Evolutionary conservation across 495 filamentous ascomycete genomes (phyloP).

Genomic region (Trichoderma gamsii): DNA sequence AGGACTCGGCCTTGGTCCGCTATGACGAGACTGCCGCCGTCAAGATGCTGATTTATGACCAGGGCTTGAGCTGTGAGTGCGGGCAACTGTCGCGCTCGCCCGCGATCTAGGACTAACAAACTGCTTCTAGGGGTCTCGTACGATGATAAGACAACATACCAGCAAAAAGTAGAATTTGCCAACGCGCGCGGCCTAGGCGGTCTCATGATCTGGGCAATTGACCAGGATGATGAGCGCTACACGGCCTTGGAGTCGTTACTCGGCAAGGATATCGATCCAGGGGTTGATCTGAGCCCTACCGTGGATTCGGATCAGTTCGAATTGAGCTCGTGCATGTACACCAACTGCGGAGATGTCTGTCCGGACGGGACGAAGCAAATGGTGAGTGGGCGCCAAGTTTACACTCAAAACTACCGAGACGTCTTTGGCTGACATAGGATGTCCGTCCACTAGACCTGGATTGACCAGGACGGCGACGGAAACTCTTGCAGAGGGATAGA

Average conservation of each 20-base stretch:
- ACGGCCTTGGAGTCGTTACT: slow-evolving; percentile 16
- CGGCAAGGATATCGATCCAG: not conserved
- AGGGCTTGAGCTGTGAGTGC: slow-evolving; percentile 31
- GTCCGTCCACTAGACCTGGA: no score
- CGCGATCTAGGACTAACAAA: not conserved
- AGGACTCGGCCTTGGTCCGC: slow-evolving; percentile 10
- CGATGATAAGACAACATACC: slow-evolving; percentile 37
- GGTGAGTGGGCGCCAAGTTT: not conserved
- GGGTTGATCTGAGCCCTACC: not conserved
- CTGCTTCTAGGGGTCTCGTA: slow-evolving; percentile 31
- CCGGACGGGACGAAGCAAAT: not conserved
- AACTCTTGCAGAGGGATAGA: no score
- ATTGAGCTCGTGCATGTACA: not conserved
- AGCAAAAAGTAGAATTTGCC: slow-evolving; percentile 37
- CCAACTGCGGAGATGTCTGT: not conserved
- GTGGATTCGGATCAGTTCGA: not conserved
- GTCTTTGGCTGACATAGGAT: no score
- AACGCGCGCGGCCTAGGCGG: slow-evolving; percentile 28
- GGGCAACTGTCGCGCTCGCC: not conserved
- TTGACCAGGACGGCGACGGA: not conserved
- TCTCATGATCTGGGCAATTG: slow-evolving; percentile 34
- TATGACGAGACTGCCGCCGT: slow-evolving; percentile 28
- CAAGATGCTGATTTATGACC: slow-evolving; percentile 35
- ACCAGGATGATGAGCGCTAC: slow-evolving; percentile 24
- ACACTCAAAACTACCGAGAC: no score